These are phyloP conservation scores for Arthrobotrys megalospora DNA, from an alignment of 2,329 filamentous ascomycete genomes.

Conservation along the genomic window DNA sequence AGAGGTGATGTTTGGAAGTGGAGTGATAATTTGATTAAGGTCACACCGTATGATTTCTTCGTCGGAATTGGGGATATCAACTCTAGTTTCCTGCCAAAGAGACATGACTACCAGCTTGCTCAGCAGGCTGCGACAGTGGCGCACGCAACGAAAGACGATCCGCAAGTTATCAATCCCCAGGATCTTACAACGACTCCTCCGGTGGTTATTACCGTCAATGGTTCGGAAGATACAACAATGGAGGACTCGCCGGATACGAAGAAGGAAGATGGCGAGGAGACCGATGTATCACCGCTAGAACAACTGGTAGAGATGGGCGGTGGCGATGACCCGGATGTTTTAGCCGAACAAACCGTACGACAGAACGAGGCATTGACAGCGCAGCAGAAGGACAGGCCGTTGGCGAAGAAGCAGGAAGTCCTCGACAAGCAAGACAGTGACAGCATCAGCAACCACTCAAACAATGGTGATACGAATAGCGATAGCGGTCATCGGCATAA, in stretches of 20 bases:
- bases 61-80: slow-evolving; percentile 99
- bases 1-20: slow-evolving; percentile 97
- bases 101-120: slow-evolving; percentile 69
- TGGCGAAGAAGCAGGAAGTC: slow-evolving; percentile 92
- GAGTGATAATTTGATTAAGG: slow-evolving; percentile 92
- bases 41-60: slow-evolving; percentile 96
- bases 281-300: slow-evolving; percentile 74
- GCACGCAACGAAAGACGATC: slow-evolving; percentile 34
- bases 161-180: slow-evolving; percentile 62
- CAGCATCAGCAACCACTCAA: slow-evolving; percentile 57
- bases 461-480: slow-evolving; percentile 69
- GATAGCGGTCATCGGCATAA: slow-evolving; percentile 75
- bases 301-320: slow-evolving; percentile 83
- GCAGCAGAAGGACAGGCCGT: slow-evolving; percentile 87
- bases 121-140: slow-evolving; percentile 52
- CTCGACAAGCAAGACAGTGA: slow-evolving; percentile 82
- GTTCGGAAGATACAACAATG: slow-evolving; percentile 60
- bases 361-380: slow-evolving; percentile 90
- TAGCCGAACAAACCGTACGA: slow-evolving; percentile 83
- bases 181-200: slow-evolving; percentile 55
- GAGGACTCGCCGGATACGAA: slow-evolving; percentile 62
- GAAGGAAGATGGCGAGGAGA: slow-evolving; percentile 64
- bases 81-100: slow-evolving; percentile 93
- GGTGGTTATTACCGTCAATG: slow-evolving; percentile 49
- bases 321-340: slow-evolving; percentile 76